These are phyloP conservation scores for Sordaria brevicollis DNA, from an alignment of 495 filamentous ascomycete species.

Conservation along the genomic window DNA sequence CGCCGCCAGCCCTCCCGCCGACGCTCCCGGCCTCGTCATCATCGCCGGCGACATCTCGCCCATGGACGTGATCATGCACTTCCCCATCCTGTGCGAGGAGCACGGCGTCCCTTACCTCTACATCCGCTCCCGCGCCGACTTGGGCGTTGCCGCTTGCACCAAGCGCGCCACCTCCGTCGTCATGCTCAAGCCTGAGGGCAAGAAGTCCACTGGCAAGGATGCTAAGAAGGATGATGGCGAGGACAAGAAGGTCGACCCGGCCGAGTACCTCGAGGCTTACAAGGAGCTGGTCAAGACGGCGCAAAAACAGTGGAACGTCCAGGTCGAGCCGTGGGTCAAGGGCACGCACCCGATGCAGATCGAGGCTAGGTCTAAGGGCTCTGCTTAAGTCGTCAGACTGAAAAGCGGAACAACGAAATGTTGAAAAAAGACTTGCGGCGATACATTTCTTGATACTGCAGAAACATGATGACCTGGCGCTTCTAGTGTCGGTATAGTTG, in stretches of 20 bases:
- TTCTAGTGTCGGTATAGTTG: background rate
- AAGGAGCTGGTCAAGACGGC: constrained; percentile 63
- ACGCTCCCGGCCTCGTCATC: constrained; percentile 66
- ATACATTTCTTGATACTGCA: background rate
- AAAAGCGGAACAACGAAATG: background rate
- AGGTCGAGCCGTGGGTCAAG: constrained; percentile 25
- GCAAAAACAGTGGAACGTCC: constrained; percentile 49
- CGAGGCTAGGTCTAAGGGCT: background rate
- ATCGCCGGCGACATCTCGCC: constrained; percentile 95
- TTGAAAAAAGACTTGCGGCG: background rate
- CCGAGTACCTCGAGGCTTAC: constrained; percentile 63
- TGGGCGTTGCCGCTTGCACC: constrained; percentile 82
- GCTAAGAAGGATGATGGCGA: constrained; percentile 26
- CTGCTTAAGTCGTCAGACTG: background rate
- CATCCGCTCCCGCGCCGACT: constrained; percentile 74
- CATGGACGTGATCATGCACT: constrained; percentile 94
- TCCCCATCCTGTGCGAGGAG: constrained; percentile 95
- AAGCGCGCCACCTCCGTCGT: constrained; percentile 94
- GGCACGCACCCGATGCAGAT: constrained; percentile 21
- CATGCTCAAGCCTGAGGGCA: constrained; percentile 57
- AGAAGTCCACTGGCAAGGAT: constrained; percentile 45
- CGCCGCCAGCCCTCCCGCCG: constrained; percentile 37
- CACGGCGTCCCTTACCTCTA: constrained; percentile 92
- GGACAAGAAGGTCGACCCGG: constrained; percentile 41
- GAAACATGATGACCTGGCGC: background rate